A percentile compares a stretch with the other conserved stretches of the same genome.
Conservation (phyloP, 345 rosid genomes). For the Eucalyptus victrix region DNA sequence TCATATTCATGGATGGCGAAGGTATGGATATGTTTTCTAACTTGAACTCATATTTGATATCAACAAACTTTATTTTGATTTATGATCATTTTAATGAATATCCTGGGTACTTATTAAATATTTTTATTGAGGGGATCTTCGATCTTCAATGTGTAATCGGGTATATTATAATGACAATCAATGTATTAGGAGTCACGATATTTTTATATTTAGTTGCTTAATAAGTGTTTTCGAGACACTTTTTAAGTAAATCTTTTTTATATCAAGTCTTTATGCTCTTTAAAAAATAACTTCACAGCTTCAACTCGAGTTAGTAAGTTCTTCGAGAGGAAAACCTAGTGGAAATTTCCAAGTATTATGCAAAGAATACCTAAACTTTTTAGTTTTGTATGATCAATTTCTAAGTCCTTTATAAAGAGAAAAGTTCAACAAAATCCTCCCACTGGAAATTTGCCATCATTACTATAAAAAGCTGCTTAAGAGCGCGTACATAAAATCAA, state of each 20-base stretch:
- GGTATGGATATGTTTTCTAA: background rate
- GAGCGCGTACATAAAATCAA: rapidly evolving
- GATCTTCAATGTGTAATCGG: background rate
- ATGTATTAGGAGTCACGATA: rapidly evolving
- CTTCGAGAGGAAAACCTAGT: background rate
- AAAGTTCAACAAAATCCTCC: background rate
- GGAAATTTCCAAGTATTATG: background rate
- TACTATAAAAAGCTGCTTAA: background rate
- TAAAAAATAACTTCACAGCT: background rate
- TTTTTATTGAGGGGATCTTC: background rate
- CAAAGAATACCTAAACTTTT: background rate
- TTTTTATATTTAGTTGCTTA: background rate
- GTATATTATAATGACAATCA: background rate
- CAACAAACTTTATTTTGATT: background rate
- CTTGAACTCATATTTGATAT: background rate
- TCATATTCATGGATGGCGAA: background rate
- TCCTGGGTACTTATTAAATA: background rate
- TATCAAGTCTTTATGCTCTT: background rate
- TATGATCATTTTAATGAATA: background rate
- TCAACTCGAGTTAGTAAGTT: background rate
- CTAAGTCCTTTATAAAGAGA: background rate
- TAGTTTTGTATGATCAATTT: background rate
- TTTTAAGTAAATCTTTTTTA: background rate
- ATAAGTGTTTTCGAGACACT: background rate
- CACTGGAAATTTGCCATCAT: background rate